A percentile compares a stretch with the other conserved stretches of the same genome.
Evolutionary conservation across 139 green algal genomes (phyloP).

Genomic region (Chlorella ohadii): DNA sequence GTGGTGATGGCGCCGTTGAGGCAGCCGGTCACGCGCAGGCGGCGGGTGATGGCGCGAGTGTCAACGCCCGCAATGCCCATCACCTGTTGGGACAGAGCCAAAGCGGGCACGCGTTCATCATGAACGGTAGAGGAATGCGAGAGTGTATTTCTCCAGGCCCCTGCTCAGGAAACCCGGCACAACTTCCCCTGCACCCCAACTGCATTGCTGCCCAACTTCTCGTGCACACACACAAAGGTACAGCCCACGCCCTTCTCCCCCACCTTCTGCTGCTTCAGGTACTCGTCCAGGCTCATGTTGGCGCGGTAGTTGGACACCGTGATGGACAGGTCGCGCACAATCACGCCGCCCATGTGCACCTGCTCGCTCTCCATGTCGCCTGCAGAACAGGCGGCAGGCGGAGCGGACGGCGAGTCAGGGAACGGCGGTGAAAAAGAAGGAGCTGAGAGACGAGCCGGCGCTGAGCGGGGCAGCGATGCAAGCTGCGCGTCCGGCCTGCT

Average conservation of each 20-base stretch:
- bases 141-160: too few species aligned
- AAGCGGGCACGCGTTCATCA: too few species aligned
- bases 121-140: too few species aligned
- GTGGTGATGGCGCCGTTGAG: slow-evolving; percentile 87
- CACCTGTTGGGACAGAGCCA: slow-evolving; percentile 19
- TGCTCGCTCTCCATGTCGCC: slow-evolving; percentile 90
- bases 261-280: slow-evolving; percentile 76
- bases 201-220: too few species aligned
- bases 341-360: slow-evolving; percentile 87
- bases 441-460: background rate
- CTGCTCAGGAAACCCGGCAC: too few species aligned
- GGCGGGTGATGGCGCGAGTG: slow-evolving; percentile 92
- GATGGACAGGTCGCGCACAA: slow-evolving; percentile 85
- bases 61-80: slow-evolving; percentile 92
- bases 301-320: slow-evolving; percentile 97
- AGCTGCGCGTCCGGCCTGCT: too few species aligned
- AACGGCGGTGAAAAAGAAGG: too few species aligned
- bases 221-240: too few species aligned
- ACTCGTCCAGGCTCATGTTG: slow-evolving; percentile 86
- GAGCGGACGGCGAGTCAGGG: too few species aligned
- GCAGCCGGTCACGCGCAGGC: slow-evolving; percentile 90
- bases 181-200: too few species aligned
- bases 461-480: background rate
- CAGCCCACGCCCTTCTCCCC: too few species aligned
- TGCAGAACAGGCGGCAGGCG: too few species aligned